These are phyloP conservation scores for Eucalyptus sp. DNA, from an alignment of 345 rosid species.

Conservation along the genomic window DNA sequence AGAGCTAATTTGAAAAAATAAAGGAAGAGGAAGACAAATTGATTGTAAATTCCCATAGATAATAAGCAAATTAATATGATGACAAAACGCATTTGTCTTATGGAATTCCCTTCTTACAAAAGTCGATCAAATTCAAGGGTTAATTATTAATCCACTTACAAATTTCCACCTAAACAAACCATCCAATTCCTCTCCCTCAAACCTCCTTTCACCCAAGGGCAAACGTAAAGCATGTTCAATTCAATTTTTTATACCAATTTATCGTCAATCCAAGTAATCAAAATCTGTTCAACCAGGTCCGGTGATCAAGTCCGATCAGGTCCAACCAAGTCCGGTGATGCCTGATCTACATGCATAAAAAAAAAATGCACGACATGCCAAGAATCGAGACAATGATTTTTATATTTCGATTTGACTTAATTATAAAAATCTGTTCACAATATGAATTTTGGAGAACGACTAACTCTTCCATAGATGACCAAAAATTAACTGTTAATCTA, in stretches of 20 bases:
- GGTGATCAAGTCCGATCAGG: accelerated
- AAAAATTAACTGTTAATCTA: background rate
- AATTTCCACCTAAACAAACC: background rate
- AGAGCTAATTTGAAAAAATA: background rate
- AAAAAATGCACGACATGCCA: accelerated
- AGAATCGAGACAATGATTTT: accelerated
- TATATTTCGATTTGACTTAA: accelerated
- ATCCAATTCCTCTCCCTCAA: background rate
- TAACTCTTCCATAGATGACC: background rate
- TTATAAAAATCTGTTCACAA: background rate
- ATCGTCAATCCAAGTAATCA: background rate
- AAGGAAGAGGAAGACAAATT: background rate
- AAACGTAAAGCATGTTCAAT: background rate
- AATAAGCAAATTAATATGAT: background rate
- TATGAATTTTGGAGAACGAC: accelerated
- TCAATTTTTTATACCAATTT: background rate
- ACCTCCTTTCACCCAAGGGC: background rate
- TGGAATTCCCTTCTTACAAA: background rate
- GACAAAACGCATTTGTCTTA: accelerated
- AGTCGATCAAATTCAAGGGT: background rate
- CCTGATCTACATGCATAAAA: background rate
- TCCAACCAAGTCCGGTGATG: accelerated
- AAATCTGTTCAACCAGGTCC: accelerated
- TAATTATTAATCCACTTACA: background rate
- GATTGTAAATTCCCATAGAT: background rate